Evolutionary conservation across 192 early-diverging fungal genomes (phyloP).

Genomic region (Fimicolochytrium jonesii): DNA sequence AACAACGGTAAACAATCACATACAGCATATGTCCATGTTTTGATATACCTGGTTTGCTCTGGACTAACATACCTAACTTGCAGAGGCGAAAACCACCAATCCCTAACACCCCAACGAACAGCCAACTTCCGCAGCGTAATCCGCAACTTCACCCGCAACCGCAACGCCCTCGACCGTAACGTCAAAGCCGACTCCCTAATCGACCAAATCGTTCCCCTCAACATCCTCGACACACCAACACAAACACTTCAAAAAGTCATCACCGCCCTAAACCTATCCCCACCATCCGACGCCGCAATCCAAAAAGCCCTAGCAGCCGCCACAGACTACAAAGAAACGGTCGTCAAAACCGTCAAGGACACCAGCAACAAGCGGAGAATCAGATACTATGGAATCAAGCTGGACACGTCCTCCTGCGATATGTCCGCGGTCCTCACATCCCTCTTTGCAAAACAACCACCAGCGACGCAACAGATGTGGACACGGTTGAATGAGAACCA

Average conservation of each 20-base stretch:
- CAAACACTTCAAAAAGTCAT: slow-evolving; percentile 38
- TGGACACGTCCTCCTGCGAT: too few relatives aligned
- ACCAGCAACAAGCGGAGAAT: not conserved
- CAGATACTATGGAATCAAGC: slow-evolving; percentile 23
- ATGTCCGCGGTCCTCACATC: slow-evolving; percentile 14
- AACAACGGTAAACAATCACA: slow-evolving; percentile 41
- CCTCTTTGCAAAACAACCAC: slow-evolving; percentile 3
- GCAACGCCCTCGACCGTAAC: slow-evolving; percentile 54
- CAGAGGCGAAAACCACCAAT: slow-evolving; percentile 79
- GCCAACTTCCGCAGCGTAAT: slow-evolving; percentile 58
- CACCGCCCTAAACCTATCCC: slow-evolving; percentile 18
- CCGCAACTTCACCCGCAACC: slow-evolving; percentile 42
- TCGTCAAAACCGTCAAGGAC: slow-evolving; percentile 25
- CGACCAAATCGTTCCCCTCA: slow-evolving; percentile 55
- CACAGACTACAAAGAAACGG: slow-evolving; percentile 13
- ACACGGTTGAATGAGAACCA: not conserved
- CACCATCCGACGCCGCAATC: slow-evolving; percentile 45
- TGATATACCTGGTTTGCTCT: not conserved
- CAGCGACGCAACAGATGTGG: not conserved
- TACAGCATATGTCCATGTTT: not conserved
- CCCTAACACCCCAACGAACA: slow-evolving; percentile 62
- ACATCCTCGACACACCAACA: slow-evolving; percentile 45
- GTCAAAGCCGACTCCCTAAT: slow-evolving; percentile 47
- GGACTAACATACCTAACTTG: not conserved
- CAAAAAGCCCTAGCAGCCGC: slow-evolving; percentile 49